Evolutionary conservation across 2,329 filamentous ascomycete genomes (phyloP).

Genomic region (Neodidymelliopsis sp.): DNA sequence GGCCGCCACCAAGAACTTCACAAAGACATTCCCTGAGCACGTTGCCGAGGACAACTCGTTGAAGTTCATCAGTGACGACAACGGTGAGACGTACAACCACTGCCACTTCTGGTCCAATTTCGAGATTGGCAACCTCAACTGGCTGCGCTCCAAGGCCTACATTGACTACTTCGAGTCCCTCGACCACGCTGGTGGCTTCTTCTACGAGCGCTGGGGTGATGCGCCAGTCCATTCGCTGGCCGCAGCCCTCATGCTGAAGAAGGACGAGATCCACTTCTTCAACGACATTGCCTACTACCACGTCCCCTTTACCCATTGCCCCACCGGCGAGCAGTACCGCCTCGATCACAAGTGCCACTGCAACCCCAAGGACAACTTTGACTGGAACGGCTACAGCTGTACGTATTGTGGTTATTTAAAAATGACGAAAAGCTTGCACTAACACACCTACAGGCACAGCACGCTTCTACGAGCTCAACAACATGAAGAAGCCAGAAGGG

Average conservation of each 20-base stretch:
- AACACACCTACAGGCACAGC: constrained; percentile 74
- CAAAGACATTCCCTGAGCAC: constrained; percentile 87
- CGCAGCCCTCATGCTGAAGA: constrained; percentile 83
- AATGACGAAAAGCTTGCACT: constrained; percentile 3
- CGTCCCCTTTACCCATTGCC: constrained; percentile 97
- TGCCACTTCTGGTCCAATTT: constrained; percentile 99
- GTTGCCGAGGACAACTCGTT: constrained; percentile 84
- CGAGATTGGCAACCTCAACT: constrained; percentile 91
- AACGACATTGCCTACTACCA: constrained; percentile 99
- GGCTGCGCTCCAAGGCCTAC: constrained; percentile 90
- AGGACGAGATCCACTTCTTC: constrained; percentile 97
- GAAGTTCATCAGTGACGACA: constrained; percentile 90
- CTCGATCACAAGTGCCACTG: constrained; percentile 91
- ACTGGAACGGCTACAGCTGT: constrained; percentile 99
- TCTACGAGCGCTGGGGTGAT: constrained; percentile 98
- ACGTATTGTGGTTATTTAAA: constrained; percentile 53
- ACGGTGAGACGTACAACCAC: constrained; percentile 90
- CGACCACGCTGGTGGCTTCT: constrained; percentile 93
- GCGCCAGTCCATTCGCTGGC: constrained; percentile 98
- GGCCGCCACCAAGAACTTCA: constrained; percentile 95
- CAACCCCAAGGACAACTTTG: constrained; percentile 96
- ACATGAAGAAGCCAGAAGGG: constrained; percentile 81
- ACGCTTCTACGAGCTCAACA: constrained; percentile 84
- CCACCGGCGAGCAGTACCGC: constrained; percentile 84
- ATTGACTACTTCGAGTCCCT: constrained; percentile 88